These are phyloP conservation scores for Ochromonas danica DNA, from an alignment of 108 stramenopile genomes.

Conservation along the genomic window DNA sequence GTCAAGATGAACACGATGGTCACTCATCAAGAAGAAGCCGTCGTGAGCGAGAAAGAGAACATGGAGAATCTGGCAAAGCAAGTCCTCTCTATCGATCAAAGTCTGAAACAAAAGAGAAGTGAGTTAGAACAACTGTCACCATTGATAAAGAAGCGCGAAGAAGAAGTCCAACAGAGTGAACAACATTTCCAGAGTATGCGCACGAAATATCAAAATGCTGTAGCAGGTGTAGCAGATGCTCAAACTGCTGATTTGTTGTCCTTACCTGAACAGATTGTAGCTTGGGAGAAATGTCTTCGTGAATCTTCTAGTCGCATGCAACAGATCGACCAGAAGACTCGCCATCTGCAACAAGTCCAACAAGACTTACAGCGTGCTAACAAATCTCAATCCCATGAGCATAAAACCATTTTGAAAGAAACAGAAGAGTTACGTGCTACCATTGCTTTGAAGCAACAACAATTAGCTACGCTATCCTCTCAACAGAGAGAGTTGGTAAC, in stretches of 20 bases:
- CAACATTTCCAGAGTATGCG: conserved; percentile 39
- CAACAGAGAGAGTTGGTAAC: neutral
- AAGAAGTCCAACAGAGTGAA: conserved; percentile 66
- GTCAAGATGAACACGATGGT: conserved; percentile 75
- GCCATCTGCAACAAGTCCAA: neutral
- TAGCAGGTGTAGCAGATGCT: conserved; percentile 27
- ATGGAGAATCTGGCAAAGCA: conserved; percentile 66
- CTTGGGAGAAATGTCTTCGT: conserved; percentile 26
- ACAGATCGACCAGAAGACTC: neutral
- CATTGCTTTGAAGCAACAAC: neutral
- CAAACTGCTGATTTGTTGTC: conserved; percentile 25
- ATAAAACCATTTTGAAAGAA: conserved; percentile 22
- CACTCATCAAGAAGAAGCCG: conserved; percentile 67
- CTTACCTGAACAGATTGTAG: conserved; percentile 29
- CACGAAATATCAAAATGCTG: conserved; percentile 24
- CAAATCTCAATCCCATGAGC: conserved; percentile 35
- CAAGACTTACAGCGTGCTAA: neutral
- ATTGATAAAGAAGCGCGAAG: neutral
- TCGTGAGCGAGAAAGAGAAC: conserved; percentile 35
- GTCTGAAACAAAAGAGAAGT: neutral
- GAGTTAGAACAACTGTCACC: conserved; percentile 2
- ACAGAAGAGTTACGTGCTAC: conserved; percentile 7
- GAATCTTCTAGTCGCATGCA: conserved; percentile 1
- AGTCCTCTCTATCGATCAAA: neutral
- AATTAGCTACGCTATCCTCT: neutral